phyloP scores from a whole-genome alignment of 2,329 filamentous ascomycete species.

The Epichloe hybrida region DNA sequence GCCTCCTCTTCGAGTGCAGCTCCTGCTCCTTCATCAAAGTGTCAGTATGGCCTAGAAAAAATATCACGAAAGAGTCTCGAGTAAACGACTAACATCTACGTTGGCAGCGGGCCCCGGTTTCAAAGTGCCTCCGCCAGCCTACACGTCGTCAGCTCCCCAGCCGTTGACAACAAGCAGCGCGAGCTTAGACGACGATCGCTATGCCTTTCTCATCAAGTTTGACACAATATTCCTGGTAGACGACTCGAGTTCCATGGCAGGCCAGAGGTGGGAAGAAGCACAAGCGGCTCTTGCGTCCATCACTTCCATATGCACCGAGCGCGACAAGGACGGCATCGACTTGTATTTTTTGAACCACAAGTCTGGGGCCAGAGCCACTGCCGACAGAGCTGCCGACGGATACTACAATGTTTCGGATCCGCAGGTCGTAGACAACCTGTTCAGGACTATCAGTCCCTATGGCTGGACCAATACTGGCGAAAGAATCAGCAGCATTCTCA shows the following conservation, averaged over 20 bases:
- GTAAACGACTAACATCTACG: not conserved
- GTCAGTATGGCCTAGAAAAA: not conserved
- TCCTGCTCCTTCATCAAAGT: not conserved
- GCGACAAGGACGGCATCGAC: slow-evolving; percentile 78
- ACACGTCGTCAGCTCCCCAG: not conserved
- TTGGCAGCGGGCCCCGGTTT: not conserved
- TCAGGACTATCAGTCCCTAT: slow-evolving; percentile 48
- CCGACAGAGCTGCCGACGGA: slow-evolving; percentile 40
- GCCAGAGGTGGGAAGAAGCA: slow-evolving; percentile 64
- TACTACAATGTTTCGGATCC: slow-evolving; percentile 42
- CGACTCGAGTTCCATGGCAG: slow-evolving; percentile 78
- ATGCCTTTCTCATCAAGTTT: slow-evolving; percentile 63
- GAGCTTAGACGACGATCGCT: slow-evolving; percentile 44
- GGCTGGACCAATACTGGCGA: slow-evolving; percentile 63
- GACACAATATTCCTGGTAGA: slow-evolving; percentile 88
- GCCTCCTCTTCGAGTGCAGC: not conserved
- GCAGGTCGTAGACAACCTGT: slow-evolving; percentile 51
- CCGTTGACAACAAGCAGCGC: not conserved
- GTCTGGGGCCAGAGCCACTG: slow-evolving; percentile 22
- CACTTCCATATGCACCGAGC: slow-evolving; percentile 64
- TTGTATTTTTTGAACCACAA: slow-evolving; percentile 77
- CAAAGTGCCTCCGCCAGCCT: not conserved
- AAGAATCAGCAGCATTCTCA: slow-evolving; percentile 57
- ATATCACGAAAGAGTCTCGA: not conserved
- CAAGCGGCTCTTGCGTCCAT: slow-evolving; percentile 56